Percentiles rank a stretch among this genome's conserved stretches.
These are phyloP conservation scores for Musa troglodytarum DNA, from an alignment of 176 grass and related monocot species.

Conservation along the genomic window DNA sequence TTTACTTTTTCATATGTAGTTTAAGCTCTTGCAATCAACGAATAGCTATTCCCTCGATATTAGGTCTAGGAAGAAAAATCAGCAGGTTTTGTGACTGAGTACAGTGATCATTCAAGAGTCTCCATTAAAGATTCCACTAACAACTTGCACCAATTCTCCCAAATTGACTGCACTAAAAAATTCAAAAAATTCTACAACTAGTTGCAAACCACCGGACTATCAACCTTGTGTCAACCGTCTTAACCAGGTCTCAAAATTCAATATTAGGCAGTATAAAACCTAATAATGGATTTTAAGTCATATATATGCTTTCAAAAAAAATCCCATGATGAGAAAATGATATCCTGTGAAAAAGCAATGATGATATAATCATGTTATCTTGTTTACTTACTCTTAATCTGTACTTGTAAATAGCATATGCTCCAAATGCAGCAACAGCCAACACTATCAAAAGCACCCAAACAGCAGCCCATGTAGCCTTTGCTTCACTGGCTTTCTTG, in stretches of 20 bases:
- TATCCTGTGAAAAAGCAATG: not conserved
- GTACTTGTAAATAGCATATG: slow-evolving; percentile 63
- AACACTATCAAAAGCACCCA: slow-evolving; percentile 52
- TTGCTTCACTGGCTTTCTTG: slow-evolving; percentile 52
- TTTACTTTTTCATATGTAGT: too few species aligned
- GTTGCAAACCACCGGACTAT: not conserved
- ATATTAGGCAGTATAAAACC: not conserved
- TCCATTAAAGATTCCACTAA: too few species aligned
- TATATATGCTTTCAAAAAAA: not conserved
- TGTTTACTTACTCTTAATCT: slow-evolving; percentile 58
- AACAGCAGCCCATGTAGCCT: slow-evolving; percentile 66
- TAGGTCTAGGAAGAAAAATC: too few species aligned
- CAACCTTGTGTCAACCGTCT: too few species aligned
- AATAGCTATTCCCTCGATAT: too few species aligned
- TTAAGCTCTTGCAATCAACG: too few species aligned
- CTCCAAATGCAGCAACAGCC: slow-evolving; percentile 33
- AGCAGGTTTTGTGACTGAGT: too few species aligned
- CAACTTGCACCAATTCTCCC: not conserved
- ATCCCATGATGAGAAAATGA: not conserved
- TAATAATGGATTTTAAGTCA: not conserved
- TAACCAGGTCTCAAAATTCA: not conserved
- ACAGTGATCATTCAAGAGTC: too few species aligned
- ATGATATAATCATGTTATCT: not conserved
- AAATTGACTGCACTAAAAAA: not conserved
- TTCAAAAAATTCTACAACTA: not conserved